phyloP scores from a whole-genome alignment of 2,329 filamentous ascomycete species.

The Trichophyton simii region DNA sequence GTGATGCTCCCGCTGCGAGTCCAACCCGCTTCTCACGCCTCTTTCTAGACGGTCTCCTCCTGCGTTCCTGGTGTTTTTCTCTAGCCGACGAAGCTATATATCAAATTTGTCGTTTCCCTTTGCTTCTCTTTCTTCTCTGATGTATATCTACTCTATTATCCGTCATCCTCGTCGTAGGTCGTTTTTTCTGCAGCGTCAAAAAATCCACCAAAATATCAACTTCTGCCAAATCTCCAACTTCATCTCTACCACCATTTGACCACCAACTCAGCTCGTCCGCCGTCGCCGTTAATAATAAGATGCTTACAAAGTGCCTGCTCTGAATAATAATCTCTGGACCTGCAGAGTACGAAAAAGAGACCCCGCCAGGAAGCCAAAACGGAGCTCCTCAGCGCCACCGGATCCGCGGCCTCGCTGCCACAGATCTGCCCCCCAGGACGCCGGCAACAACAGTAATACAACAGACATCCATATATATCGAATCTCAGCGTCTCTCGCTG shows the following conservation, averaged over 20 bases:
- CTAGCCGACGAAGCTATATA: too few relatives aligned
- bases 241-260: neutral
- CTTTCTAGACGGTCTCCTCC: neutral
- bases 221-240: neutral
- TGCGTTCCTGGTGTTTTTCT: neutral
- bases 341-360: neutral
- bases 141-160: neutral
- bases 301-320: neutral
- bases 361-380: neutral
- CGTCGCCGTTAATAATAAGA: neutral
- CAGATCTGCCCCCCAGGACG: too few relatives aligned
- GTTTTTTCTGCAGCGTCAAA: too few relatives aligned
- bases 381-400: neutral
- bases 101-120: too few relatives aligned
- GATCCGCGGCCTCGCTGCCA: too few relatives aligned
- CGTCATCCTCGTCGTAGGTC: neutral
- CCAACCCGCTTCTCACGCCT: neutral
- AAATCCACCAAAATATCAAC: neutral
- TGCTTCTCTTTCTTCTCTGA: neutral
- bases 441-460: too few relatives aligned
- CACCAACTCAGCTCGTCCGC: too few relatives aligned
- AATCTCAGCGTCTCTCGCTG: too few relatives aligned
- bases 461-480: neutral
- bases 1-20: neutral
- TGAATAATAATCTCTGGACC: neutral